A percentile compares a stretch with the other conserved stretches of the same genome.
Evolutionary conservation across 352 stramenopile species (phyloP).

Genomic region (Phytophthora pistaciae): DNA sequence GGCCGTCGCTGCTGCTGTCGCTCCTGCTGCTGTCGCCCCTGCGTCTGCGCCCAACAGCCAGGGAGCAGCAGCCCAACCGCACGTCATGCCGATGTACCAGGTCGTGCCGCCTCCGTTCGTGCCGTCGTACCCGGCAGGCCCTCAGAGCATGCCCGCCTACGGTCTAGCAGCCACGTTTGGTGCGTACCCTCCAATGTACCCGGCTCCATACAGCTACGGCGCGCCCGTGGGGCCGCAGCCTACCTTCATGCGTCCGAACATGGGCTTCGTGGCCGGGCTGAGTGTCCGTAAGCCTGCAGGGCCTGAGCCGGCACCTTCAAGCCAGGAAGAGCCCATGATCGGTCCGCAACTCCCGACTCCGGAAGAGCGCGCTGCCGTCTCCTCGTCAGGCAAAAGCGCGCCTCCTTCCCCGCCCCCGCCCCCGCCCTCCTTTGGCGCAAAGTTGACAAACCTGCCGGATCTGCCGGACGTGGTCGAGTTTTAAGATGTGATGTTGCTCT

Average conservation of each 20-base stretch:
- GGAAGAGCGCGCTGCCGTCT: slow-evolving; percentile 34
- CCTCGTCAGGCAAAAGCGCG: slow-evolving; percentile 26
- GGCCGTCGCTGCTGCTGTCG: background rate
- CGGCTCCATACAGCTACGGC: slow-evolving; percentile 51
- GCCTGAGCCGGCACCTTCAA: slow-evolving; percentile 27
- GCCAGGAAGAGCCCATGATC: slow-evolving; percentile 50
- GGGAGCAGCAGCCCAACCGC: slow-evolving; percentile 7
- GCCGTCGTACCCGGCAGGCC: slow-evolving; percentile 40
- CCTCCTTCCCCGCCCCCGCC: slow-evolving; percentile 24
- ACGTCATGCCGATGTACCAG: slow-evolving; percentile 37
- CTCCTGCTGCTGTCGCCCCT: background rate
- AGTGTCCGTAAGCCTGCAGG: slow-evolving; percentile 35
- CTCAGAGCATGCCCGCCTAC: slow-evolving; percentile 46
- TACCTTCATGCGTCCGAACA: slow-evolving; percentile 40
- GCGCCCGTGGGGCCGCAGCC: slow-evolving; percentile 35
- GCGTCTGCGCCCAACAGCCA: slow-evolving; percentile 7
- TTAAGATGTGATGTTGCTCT: slow-evolving; percentile 32
- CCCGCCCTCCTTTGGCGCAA: slow-evolving; percentile 17
- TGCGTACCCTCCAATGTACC: slow-evolving; percentile 50
- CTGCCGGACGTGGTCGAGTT: slow-evolving; percentile 65
- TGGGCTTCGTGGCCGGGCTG: slow-evolving; percentile 46
- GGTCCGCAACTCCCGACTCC: slow-evolving; percentile 53
- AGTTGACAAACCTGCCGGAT: slow-evolving; percentile 51
- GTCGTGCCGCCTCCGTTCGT: slow-evolving; percentile 41
- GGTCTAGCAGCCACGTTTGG: slow-evolving; percentile 49